phyloP scores from a whole-genome alignment of 2,329 filamentous ascomycete species.

The Hymenoscyphus infarciens region DNA sequence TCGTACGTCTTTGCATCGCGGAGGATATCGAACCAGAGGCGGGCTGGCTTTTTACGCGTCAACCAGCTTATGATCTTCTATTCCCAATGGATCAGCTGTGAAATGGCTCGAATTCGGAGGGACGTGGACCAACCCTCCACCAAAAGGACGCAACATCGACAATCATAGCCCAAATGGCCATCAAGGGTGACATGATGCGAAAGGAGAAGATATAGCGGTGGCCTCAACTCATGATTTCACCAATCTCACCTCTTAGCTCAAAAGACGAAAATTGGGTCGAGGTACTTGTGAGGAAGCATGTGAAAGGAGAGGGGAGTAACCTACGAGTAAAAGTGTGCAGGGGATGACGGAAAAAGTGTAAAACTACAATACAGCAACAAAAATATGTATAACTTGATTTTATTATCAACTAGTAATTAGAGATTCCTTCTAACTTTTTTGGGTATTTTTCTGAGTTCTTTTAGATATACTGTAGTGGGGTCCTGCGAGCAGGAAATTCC shows the following conservation, averaged over 20 bases:
- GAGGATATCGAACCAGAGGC: constrained; percentile 63
- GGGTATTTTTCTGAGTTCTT: no score
- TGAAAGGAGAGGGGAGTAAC: background rate
- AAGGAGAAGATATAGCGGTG: background rate
- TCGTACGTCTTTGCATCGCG: constrained; percentile 68
- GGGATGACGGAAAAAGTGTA: no score
- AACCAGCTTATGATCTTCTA: constrained; percentile 69
- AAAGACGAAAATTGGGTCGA: background rate
- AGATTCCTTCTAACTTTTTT: no score
- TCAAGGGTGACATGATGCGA: constrained; percentile 16
- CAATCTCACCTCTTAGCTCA: background rate
- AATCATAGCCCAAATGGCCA: constrained; percentile 54
- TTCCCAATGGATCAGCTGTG: constrained; percentile 10
- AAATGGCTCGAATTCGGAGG: background rate
- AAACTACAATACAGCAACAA: no score
- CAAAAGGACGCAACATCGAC: constrained; percentile 61
- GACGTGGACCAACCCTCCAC: constrained; percentile 48
- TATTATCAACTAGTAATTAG: no score
- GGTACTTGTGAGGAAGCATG: background rate
- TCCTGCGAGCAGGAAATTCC: no score
- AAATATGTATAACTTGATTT: no score
- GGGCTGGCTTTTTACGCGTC: constrained; percentile 58
- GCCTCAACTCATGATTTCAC: background rate
- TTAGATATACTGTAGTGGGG: no score
- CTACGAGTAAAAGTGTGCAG: background rate